phyloP scores from a whole-genome alignment of 2,329 filamentous ascomycete genomes.

The Scolecobasidium constrictum region DNA sequence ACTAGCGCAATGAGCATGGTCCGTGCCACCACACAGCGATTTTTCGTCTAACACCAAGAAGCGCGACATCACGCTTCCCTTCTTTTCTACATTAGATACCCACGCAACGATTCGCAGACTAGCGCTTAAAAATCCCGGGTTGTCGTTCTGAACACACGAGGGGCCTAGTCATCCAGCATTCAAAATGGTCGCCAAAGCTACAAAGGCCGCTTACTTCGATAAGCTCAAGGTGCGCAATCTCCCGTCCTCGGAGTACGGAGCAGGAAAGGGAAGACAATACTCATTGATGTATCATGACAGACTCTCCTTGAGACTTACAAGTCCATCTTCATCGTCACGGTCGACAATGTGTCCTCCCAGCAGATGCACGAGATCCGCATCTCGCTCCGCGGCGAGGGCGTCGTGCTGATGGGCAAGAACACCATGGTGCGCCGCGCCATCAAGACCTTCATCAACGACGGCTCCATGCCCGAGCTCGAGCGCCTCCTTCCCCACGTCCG shows the following conservation, averaged over 20 bases:
- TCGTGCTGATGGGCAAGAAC: conserved; percentile 94
- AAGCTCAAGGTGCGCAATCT: conserved; percentile 64
- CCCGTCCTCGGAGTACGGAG: background rate
- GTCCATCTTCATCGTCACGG: conserved; percentile 90
- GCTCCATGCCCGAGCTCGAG: conserved; percentile 76
- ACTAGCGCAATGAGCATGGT: too few species aligned
- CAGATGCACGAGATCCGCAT: conserved; percentile 99
- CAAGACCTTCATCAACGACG: conserved; percentile 83
- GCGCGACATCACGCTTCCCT: background rate
- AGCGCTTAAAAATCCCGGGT: conserved; percentile 98
- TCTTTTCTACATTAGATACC: background rate
- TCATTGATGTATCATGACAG: conserved; percentile 30
- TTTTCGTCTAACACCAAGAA: too few species aligned
- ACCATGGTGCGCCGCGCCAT: conserved; percentile 98
- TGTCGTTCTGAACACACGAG: conserved; percentile 39
- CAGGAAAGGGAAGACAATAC: background rate
- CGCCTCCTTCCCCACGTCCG: conserved; percentile 90
- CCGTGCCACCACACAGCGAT: too few species aligned
- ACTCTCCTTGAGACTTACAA: conserved; percentile 97
- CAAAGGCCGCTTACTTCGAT: conserved; percentile 97
- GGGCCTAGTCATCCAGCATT: conserved; percentile 23
- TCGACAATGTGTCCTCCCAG: conserved; percentile 93
- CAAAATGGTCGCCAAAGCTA: conserved; percentile 98
- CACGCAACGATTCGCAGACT: conserved; percentile 29
- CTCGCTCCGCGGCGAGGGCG: conserved; percentile 78